Evolutionary conservation across 2,329 filamentous ascomycete species (phyloP).

Genomic region (Cercospora beticola): DNA sequence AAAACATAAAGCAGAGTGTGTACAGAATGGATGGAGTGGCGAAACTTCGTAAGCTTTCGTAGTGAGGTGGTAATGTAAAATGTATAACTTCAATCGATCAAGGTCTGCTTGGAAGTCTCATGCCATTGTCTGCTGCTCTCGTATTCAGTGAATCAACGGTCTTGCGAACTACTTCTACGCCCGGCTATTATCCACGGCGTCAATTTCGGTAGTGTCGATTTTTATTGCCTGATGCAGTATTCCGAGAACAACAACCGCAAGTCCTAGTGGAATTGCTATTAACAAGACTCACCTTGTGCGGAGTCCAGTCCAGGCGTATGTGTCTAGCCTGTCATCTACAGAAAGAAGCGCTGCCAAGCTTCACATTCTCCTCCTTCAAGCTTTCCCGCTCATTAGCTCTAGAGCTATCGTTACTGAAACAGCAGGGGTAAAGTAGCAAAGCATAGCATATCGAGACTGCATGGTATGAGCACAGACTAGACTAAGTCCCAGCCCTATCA

Average conservation of each 20-base stretch:
- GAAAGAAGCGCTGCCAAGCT: neutral
- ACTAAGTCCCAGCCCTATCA: neutral
- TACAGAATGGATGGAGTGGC: neutral
- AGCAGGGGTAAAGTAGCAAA: neutral
- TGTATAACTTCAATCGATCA: neutral
- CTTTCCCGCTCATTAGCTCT: neutral
- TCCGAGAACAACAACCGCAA: neutral
- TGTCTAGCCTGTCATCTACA: neutral
- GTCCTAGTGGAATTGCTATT: neutral
- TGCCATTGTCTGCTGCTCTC: neutral
- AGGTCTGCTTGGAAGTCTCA: neutral
- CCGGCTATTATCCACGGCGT: neutral
- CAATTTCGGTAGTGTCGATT: neutral
- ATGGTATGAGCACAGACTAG: neutral
- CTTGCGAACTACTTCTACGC: neutral
- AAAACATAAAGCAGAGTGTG: neutral
- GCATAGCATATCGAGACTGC: neutral
- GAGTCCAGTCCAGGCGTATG: too few species aligned
- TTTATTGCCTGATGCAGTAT: neutral
- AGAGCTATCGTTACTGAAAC: neutral
- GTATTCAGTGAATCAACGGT: neutral
- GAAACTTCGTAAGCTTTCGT: neutral
- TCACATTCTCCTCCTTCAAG: neutral
- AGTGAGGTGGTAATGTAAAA: neutral
- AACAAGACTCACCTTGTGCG: too few species aligned